Evolutionary conservation across 148 eudicot species (phyloP), one percentile per base, ranked within the genome.

Genomic region (Rhododendron simsii): DNA sequence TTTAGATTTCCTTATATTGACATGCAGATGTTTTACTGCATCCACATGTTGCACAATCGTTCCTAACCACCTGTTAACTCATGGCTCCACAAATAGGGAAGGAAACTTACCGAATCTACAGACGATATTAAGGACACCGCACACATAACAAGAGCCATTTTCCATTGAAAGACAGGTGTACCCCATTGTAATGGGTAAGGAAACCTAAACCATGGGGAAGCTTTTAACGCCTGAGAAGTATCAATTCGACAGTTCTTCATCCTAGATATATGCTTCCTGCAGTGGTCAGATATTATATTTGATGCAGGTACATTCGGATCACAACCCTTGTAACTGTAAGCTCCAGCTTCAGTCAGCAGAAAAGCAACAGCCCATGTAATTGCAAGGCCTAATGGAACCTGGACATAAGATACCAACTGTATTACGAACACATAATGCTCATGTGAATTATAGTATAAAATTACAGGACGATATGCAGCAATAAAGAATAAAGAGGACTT

Each of bases 151-250:
- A 97, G 93, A 84, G 99, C 98, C 98, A 94, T 94, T 89, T 94
- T 95, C 99, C 96, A 94, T 88, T 89, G 87, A 85, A 97, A 94
- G 84, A 91, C 90, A 74, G 99, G 99, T 15, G 91, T 93, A 26
- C 99, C 99, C 99, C 99, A 97, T 89, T 97, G 99, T 80, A 97
- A 88, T 28, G 99, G 99, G 84, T 97, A 97, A 85, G 99, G 99
- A 90, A 97, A 91, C 87, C 98, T 93, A 90, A 97, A 97, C 99
- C 99, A 97, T 7, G 98, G 96, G 35, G 99, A 91, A 88, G 94
- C 83, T 87, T 85, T 91, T 81, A 97, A 90, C n/a, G 99, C 99
- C 84, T 93, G 96, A 82, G 98, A 94, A 76, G 99, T 91, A 91
- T 95, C 99, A 83, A 92, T 95, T 51, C 99, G 93, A 80, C 99